Percentiles rank a stretch among this genome's conserved stretches.
These are phyloP conservation scores for Xylariaceae sp. DNA, from an alignment of 2,329 filamentous ascomycete genomes.

Conservation along the genomic window DNA sequence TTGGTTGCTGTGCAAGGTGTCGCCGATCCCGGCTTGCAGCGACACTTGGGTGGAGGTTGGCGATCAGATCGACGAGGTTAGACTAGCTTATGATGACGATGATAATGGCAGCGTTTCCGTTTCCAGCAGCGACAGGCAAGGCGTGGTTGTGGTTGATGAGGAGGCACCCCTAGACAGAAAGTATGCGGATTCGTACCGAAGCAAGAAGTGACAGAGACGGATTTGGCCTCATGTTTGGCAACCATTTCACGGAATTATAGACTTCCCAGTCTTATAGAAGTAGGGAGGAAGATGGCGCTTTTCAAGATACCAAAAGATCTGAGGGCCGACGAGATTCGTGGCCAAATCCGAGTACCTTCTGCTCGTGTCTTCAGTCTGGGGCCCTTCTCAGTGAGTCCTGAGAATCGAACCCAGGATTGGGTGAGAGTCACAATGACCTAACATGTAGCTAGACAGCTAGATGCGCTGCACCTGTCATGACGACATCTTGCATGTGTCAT, in stretches of 20 bases:
- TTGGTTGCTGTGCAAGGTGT: constrained; percentile 62
- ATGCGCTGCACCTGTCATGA: too few relatives aligned
- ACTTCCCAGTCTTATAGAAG: not conserved
- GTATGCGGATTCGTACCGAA: constrained; percentile 16
- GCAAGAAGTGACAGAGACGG: constrained; percentile 6
- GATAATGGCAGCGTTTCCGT: constrained; percentile 9
- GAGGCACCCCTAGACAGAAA: constrained; percentile 28
- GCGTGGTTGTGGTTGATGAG: constrained; percentile 38
- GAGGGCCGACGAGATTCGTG: too few relatives aligned
- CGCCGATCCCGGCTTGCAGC: constrained; percentile 68
- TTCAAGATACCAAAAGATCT: not conserved
- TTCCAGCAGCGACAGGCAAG: constrained; percentile 28
- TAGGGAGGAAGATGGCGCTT: not conserved
- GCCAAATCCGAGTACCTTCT: too few relatives aligned
- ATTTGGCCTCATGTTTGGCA: too few relatives aligned
- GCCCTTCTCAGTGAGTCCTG: too few relatives aligned
- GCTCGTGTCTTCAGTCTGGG: too few relatives aligned
- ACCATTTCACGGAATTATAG: not conserved
- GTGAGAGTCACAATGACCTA: too few relatives aligned
- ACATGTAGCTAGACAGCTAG: too few relatives aligned
- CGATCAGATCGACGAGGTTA: constrained; percentile 48
- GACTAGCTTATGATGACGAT: constrained; percentile 42
- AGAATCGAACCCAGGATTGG: too few relatives aligned
- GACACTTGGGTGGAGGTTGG: constrained; percentile 54
- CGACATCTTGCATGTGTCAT: too few relatives aligned